These are phyloP conservation scores for Suillus americanus DNA, from an alignment of 768 basidiomycete genomes.

Conservation along the genomic window DNA sequence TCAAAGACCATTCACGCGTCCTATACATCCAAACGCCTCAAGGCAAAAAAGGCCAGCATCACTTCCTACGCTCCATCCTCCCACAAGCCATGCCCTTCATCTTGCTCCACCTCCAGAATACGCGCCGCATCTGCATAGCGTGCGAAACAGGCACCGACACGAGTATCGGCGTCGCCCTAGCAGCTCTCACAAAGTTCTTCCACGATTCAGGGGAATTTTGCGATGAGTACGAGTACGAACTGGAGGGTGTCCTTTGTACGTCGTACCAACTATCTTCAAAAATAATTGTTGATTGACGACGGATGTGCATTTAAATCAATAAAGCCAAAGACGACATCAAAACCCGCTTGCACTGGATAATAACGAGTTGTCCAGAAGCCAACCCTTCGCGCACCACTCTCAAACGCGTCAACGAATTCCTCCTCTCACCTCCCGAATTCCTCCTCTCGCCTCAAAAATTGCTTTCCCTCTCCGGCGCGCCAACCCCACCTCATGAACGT, in stretches of 20 bases:
- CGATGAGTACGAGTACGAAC: slow-evolving; percentile 5
- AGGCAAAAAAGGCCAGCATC: slow-evolving; percentile 55
- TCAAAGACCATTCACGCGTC: slow-evolving; percentile 7
- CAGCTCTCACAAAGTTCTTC: slow-evolving; percentile 59
- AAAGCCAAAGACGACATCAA: slow-evolving; percentile 63
- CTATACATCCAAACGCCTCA: slow-evolving; percentile 29
- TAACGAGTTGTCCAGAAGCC: slow-evolving; percentile 66
- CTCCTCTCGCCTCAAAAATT: neutral
- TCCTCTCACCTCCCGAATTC: slow-evolving; percentile 45
- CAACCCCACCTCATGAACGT: neutral
- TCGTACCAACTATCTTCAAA: slow-evolving; percentile 3
- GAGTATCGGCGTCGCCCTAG: slow-evolving; percentile 63
- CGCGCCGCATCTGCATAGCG: slow-evolving; percentile 44
- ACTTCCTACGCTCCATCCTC: slow-evolving; percentile 48
- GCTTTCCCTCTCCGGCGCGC: neutral
- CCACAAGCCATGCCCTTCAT: slow-evolving; percentile 52
- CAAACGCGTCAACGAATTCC: slow-evolving; percentile 73
- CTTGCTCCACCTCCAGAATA: slow-evolving; percentile 34
- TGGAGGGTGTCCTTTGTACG: slow-evolving; percentile 20
- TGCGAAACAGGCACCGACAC: slow-evolving; percentile 61
- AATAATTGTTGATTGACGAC: neutral
- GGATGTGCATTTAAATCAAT: neutral
- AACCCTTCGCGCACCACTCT: slow-evolving; percentile 86
- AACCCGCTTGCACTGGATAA: slow-evolving; percentile 83
- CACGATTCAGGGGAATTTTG: slow-evolving; percentile 45